Base-by-base conservation (phyloP, 371 early-diverging fungal species). In the Haplosporangium sp. region DNA sequence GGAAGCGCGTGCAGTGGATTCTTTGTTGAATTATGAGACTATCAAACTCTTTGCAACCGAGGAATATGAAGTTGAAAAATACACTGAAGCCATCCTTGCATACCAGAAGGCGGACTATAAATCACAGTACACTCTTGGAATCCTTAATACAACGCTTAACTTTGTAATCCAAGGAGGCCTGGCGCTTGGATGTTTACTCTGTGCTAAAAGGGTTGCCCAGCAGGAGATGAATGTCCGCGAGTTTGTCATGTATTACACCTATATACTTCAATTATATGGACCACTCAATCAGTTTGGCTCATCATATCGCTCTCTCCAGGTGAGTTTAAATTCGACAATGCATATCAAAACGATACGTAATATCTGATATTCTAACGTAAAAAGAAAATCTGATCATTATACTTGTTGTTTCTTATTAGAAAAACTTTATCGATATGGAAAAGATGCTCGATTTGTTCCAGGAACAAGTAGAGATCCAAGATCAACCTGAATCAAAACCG, bases 1-100 rank as follows among this genome's bases (percentile, higher is more conserved):
- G 61, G 89, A 91, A 67, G 88, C 92, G 7, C 92, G 90, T 39
- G 93, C 92, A 5, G 98, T 97, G 3, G 98, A 98, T 78, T 96
- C 97, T 7, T 84, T 98, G 44, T 85, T 97, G 37, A 98, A 97
- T 84, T 96, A 96, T 84, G 99, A 98, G 75, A 97, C 99, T 1
- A 97, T 98, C 68, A 97, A 98, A 83, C 92, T 92, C 69, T 95
- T 93, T 85, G 91, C 89, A 52, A 91, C 91, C 6, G 93, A 95
- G 79, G 76, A 84, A 4, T 96, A 89, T 82, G 98, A 98, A 83
- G 89, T 94, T 34, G 82, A 85, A 19, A 86, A 93, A 35, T 98
- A 95, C 76, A 83, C 88, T 15, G 84, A 94, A 27, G 92, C 95
- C 0, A 90, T 98, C 52, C 81, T 83, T 3, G 86, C 89, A 50